Evolutionary conservation across 225 moss, liverwort and hornwort genomes (phyloP), one percentile per base, ranked within the genome.

Genomic region (Sphagnum tenellum): DNA sequence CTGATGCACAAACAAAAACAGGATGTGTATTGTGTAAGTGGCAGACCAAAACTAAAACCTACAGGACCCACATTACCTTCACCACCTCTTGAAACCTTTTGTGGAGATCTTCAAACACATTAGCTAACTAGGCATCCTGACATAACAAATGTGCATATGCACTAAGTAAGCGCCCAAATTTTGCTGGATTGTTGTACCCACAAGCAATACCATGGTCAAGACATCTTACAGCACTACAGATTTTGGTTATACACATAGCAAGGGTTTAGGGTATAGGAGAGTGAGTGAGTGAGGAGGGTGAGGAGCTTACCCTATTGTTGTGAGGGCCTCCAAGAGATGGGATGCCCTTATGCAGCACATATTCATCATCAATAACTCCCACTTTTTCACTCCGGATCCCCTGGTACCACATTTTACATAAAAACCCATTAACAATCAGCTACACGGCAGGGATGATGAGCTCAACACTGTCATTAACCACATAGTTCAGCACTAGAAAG

Each of bases 351-450:
- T 94, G 94, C 65, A 88, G 62, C 60, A 90, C 51, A 57, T 82
- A 94, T 65, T 94, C 84, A 14, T 70, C 82, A 74, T 90, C 94
- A 13, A 94, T 87, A 0, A 90, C 65, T 44, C 90, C 94, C 48
- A 94, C 88, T 74, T 94, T 94, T 50, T 88, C 88, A 47, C 81
- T 88, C 63, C 90, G 88, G 64, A 57, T 57, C 7, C 90, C 94
- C 94, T 90, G 72, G 10, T 44, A 60, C 62, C 48, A 65, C 11
- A 58, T 7, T 13, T 44, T 7, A 7, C 7, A 58, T 3, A 3
- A 58, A 12, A 8, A 13, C 58, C 29, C 29, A 29, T 29, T 29
- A 29, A 1, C 29, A 29, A 0, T 1, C 29, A 29, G 29, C 29
- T 29, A n/a, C n/a, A n/a, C n/a, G 29, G 0, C 29, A 29, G 29